phyloP scores from a whole-genome alignment of 2,329 filamentous ascomycete species.

The Knufia fluminis region DNA sequence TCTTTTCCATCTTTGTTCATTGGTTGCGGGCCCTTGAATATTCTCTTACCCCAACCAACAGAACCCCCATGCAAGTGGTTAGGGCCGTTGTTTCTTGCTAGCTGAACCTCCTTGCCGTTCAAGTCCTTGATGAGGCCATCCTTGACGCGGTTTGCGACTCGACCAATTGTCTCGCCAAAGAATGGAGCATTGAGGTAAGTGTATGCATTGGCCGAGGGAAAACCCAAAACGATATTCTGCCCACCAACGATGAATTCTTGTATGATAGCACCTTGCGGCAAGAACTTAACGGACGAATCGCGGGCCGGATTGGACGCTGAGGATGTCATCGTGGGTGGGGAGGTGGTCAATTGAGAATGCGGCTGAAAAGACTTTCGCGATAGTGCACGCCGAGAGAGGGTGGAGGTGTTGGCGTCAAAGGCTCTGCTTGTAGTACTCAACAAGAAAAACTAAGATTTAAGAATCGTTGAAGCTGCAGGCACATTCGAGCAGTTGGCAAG shows the following conservation, averaged over 20 bases:
- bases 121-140: conserved; percentile 60
- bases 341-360: neutral
- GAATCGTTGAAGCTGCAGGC: neutral
- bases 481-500: neutral
- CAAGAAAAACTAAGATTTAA: neutral
- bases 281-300: conserved; percentile 36
- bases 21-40: conserved; percentile 62
- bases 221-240: conserved; percentile 80
- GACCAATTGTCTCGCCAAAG: conserved; percentile 92
- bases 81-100: conserved; percentile 69
- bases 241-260: conserved; percentile 68
- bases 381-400: no score
- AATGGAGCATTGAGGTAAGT: conserved; percentile 63
- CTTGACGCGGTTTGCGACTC: conserved; percentile 68
- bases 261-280: conserved; percentile 39
- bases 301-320: neutral
- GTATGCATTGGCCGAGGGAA: conserved; percentile 68
- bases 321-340: neutral
- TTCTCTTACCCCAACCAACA: conserved; percentile 70
- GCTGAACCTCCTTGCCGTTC: conserved; percentile 60
- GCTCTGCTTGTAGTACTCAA: neutral
- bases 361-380: neutral
- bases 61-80: conserved; percentile 68
- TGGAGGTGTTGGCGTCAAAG: no score
- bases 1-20: conserved; percentile 51